phyloP scores from a whole-genome alignment of 495 filamentous ascomycete species.

The Astrothelium subdiscretum region DNA sequence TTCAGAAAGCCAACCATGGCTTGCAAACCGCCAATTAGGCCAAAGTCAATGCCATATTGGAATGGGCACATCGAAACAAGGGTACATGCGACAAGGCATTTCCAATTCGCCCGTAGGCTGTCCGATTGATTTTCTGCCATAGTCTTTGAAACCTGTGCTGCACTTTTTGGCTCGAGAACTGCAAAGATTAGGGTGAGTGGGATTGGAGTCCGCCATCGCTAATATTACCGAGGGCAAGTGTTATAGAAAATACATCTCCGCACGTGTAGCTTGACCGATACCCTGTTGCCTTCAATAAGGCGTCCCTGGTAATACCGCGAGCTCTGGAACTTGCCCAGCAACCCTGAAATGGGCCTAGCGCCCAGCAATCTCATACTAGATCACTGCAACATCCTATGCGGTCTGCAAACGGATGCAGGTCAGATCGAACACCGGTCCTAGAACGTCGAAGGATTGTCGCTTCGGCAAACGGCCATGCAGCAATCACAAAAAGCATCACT shows the following conservation, averaged over 20 bases:
- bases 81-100: slow-evolving; percentile 31
- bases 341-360: background rate
- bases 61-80: slow-evolving; percentile 44
- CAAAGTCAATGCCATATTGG: slow-evolving; percentile 54
- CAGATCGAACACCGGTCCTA: too few species aligned
- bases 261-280: background rate
- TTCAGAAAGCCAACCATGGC: slow-evolving; percentile 51
- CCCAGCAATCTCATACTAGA: background rate
- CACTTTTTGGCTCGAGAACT: background rate
- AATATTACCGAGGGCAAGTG: background rate
- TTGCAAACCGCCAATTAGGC: slow-evolving; percentile 48
- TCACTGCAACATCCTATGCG: background rate
- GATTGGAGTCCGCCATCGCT: background rate
- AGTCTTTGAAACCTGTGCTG: background rate
- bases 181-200: background rate
- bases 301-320: background rate
- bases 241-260: background rate
- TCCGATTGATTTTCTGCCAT: background rate
- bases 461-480: too few species aligned
- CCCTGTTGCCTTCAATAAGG: too few species aligned
- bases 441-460: too few species aligned
- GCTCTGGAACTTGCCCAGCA: background rate
- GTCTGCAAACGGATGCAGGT: too few species aligned
- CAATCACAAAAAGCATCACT: too few species aligned
- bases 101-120: slow-evolving; percentile 22